These are phyloP conservation scores for Artemisia annua DNA, from an alignment of 129 eudicot species.

Conservation along the genomic window DNA sequence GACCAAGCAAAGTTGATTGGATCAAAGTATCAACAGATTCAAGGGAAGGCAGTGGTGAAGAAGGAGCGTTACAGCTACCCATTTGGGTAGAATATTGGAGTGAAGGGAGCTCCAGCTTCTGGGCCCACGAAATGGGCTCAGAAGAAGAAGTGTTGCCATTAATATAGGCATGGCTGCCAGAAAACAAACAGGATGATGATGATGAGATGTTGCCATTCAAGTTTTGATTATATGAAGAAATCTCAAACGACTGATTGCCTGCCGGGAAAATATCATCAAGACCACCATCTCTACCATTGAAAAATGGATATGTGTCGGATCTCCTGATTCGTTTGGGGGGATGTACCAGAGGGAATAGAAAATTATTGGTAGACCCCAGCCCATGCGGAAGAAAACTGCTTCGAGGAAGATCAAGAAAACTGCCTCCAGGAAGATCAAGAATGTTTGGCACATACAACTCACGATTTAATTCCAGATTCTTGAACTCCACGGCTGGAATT, in stretches of 20 bases:
- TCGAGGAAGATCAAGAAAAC: conserved; percentile 53
- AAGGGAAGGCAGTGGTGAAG: conserved; percentile 79
- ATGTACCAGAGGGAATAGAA: conserved; percentile 37
- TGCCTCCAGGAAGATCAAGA: conserved; percentile 43
- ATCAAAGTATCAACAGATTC: conserved; percentile 78
- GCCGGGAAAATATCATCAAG: conserved; percentile 32
- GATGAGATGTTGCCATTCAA: conserved; percentile 26
- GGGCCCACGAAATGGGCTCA: conserved; percentile 64
- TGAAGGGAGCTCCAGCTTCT: conserved; percentile 99
- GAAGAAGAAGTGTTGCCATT: conserved; percentile 92
- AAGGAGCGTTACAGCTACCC: conserved; percentile 61
- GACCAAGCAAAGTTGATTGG: conserved; percentile 60
- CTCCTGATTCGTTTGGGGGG: conserved; percentile 50
- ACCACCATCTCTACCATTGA: conserved; percentile 38
- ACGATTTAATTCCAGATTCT: conserved; percentile 38
- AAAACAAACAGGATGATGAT: conserved; percentile 41
- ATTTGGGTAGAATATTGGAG: conserved; percentile 76
- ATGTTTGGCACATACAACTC: conserved; percentile 34
- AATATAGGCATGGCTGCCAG: conserved; percentile 88
- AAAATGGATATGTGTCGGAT: conserved; percentile 31
- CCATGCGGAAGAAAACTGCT: conserved; percentile 44
- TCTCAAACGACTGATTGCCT: conserved; percentile 37
- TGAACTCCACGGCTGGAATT: conserved; percentile 55
- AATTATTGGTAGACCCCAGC: conserved; percentile 38
- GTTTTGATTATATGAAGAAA: conserved; percentile 43